A percentile compares a stretch with the other conserved stretches of the same genome.
Evolutionary conservation across 140 eudicot species (phyloP).

Genomic region (Anethum foeniculum): DNA sequence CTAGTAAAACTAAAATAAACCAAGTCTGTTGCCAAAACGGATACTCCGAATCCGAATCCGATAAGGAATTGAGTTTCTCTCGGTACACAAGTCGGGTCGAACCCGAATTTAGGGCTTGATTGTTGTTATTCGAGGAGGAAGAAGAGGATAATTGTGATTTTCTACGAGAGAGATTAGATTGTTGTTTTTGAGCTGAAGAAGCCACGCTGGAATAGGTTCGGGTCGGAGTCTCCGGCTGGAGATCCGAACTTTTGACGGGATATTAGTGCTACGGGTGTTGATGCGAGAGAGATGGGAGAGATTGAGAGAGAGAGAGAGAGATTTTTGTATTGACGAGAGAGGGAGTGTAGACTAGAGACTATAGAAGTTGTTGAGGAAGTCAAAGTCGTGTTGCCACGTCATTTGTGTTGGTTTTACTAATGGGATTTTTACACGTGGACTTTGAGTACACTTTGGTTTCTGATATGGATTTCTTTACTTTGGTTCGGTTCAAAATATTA

Average conservation of each 20-base stretch:
- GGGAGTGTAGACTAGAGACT: not conserved
- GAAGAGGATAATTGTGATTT: conserved; percentile 27
- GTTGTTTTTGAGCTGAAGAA: conserved; percentile 54
- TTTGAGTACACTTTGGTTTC: not conserved
- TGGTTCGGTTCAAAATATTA: no score
- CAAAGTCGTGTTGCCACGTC: conserved; percentile 28
- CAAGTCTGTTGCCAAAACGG: conserved; percentile 88
- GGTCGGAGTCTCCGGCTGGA: conserved; percentile 33
- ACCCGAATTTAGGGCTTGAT: conserved; percentile 18
- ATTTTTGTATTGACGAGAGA: not conserved
- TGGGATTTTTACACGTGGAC: conserved; percentile 28
- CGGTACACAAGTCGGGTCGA: conserved; percentile 55
- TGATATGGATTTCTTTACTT: not conserved
- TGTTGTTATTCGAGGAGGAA: conserved; percentile 7
- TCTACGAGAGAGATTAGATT: conserved; percentile 42
- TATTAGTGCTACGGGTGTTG: not conserved
- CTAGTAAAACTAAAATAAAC: conserved; percentile 59
- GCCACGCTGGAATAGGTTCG: conserved; percentile 63
- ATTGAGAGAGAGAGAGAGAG: not conserved
- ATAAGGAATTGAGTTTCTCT: conserved; percentile 27
- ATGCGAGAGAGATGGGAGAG: not conserved
- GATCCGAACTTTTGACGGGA: conserved; percentile 34
- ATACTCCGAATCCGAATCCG: conserved; percentile 40
- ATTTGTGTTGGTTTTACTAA: conserved; percentile 21
- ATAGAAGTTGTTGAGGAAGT: not conserved